A percentile compares a stretch with the other conserved stretches of the same genome.
Evolutionary conservation across 768 basidiomycete species (phyloP).

Genomic region (Russula virescens): DNA sequence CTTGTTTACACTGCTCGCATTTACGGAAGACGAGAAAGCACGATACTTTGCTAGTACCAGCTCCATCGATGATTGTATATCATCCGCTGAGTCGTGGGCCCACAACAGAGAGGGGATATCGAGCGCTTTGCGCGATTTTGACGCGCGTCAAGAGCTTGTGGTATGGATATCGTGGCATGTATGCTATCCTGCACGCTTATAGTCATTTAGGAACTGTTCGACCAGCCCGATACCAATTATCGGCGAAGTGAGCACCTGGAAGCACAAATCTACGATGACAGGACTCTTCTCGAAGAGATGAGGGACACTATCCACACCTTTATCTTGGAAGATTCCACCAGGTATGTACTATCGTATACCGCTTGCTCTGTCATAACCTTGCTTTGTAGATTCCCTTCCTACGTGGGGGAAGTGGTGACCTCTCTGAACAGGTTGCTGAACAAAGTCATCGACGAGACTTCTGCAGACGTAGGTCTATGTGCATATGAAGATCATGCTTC

Average conservation of each 20-base stretch:
- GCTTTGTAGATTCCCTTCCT: conserved; percentile 4
- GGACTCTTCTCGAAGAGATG: conserved; percentile 5
- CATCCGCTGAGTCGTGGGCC: conserved; percentile 6
- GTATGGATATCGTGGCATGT: neutral
- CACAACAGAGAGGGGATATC: conserved; percentile 8
- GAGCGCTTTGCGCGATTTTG: neutral
- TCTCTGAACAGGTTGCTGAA: neutral
- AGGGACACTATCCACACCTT: neutral
- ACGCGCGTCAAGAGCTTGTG: neutral
- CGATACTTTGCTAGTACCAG: conserved; percentile 1
- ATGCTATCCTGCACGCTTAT: neutral
- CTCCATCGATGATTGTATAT: neutral
- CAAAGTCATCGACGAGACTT: neutral
- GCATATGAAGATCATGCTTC: neutral
- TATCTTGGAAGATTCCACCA: neutral
- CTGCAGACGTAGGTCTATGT: neutral
- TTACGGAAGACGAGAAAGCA: conserved; percentile 14
- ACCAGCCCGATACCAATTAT: neutral
- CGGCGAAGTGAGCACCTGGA: conserved; percentile 3
- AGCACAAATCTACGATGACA: conserved; percentile 12
- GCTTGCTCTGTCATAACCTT: neutral
- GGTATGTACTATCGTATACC: neutral
- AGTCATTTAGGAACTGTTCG: neutral
- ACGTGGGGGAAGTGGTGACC: neutral
- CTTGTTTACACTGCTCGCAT: conserved; percentile 9